Evolutionary conservation across 805 yeast genomes (phyloP), one percentile per base, ranked within the genome.

Genomic region (Cyberlindnera samutprakarnensis): DNA sequence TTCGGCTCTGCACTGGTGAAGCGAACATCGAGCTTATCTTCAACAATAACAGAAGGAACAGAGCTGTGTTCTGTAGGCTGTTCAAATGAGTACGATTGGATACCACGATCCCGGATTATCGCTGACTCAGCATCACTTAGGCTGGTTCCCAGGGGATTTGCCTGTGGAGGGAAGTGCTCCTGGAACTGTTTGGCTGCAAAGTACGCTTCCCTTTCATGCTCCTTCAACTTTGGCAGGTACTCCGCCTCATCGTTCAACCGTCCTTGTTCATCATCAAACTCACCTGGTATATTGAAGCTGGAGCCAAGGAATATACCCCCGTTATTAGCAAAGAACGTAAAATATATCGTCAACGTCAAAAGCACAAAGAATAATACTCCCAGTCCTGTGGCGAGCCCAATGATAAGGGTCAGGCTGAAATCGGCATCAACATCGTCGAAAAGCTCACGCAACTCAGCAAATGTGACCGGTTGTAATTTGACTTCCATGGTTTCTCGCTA

Each of bases 51-150:
- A 9, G 18, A 12, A 17, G 27, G 27, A 18, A 23, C 23, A 20
- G 73, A 55, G 56, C 70, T 68, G 8, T 65, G 54, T 47, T 61
- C 61, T 11, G 35, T 30, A 12, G 46, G 46, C 10, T 37, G 36
- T 26, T 44, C 62, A 37, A 62, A 64, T 14, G 21, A 21, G 25
- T 48, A 70, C 15, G 78, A 75, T 32, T 64, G 67, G 50, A 92
- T 90, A 46, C 88, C 94, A 84, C 94, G 88, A 2, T 96, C 97
- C 12, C 18, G 30, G 15, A 47, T 39, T 27, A 68, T 59, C 1
- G 88, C 79, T 3, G 95, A 95, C 52, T 85, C 87, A 42, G 86
- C 94, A 44, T 86, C 94, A 18, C 85, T 83, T 14, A 80, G 57
- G 2, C 56, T 42, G 4, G 50, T 37, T 6, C 54, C 55, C 13